Conservation (phyloP, 306 rosid genomes). For the Neltuma alba region DNA sequence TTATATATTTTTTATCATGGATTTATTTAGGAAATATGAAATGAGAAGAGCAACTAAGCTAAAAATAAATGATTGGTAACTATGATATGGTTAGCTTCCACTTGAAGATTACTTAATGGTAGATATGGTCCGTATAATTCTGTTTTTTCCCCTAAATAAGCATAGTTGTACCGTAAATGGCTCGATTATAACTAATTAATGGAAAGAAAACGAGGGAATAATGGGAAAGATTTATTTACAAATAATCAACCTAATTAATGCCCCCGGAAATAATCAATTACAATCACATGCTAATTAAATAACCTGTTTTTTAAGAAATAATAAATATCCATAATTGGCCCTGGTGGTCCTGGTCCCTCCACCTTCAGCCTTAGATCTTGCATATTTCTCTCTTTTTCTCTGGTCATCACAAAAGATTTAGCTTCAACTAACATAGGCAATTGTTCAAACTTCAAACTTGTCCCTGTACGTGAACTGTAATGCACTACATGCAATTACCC, state of each 20-base stretch:
- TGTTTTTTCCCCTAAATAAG: slow-evolving; percentile 4
- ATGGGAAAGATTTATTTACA: background rate
- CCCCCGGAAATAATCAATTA: background rate
- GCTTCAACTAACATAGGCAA: background rate
- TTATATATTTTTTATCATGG: background rate
- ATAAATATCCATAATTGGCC: slow-evolving; percentile 24
- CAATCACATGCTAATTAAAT: background rate
- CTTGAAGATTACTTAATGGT: slow-evolving; percentile 13
- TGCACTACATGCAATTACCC: slow-evolving; percentile 21
- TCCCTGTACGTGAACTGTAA: slow-evolving; percentile 34
- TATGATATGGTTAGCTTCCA: slow-evolving; percentile 33
- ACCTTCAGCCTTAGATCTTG: slow-evolving; percentile 2
- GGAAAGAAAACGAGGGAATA: background rate
- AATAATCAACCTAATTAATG: background rate
- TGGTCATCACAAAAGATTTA: background rate
- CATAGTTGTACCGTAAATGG: slow-evolving; percentile 8
- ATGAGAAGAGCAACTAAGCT: background rate
- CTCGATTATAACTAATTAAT: slow-evolving; percentile 3
- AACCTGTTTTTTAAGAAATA: slow-evolving; percentile 17
- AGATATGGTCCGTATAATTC: background rate
- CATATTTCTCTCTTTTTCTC: background rate
- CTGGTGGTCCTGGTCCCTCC: slow-evolving; percentile 36
- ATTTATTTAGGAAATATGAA: background rate
- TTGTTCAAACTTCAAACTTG: too few species aligned
- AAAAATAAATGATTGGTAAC: slow-evolving; percentile 12